Evolutionary conservation across 441 rosid genomes (phyloP), one percentile per base, ranked within the genome.

Genomic region (Gossypium trilobum): DNA sequence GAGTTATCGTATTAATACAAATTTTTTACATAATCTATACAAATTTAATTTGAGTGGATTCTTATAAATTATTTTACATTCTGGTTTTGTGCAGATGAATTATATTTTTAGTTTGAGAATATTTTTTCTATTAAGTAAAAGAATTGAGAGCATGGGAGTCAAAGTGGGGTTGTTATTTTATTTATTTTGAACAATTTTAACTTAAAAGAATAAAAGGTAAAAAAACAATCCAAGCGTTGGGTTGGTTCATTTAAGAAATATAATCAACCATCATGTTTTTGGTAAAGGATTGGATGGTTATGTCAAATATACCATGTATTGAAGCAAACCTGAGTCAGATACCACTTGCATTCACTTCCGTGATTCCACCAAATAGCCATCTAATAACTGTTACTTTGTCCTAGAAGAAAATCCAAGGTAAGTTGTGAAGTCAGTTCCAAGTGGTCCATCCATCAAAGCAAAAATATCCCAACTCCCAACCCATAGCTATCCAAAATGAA

Each of bases 401-500:
- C 48, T 68, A 20, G 39, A 27, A 8, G 7, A 54, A 66, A 57
- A 19, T 59, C 58, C 63, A 70, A 58, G 25, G 22, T 70, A 29
- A 33, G 42, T 39, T 14, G 44, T 57, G 66, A 63, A 20, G 57
- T 73, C 76, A 31, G 62, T 46, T 75, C 60, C 19, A 5, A 33
- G 78, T 71, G 77, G 75, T 70, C 76, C 78, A 70, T 65, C 64
- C 72, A 27, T 33, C 56, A 27, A 23, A 46, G 5, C 2, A 16
- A 59, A 44, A 52, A 16, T 2, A 54, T 39, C 46, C 46, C 20
- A 48, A 65, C 22, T 44, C 55, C 5, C 33, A 22, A 65, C 10
- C 13, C 63, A 65, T 59, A 50, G 72, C 29, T 59, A 63, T 73
- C 71, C 68, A 71, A 14, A 46, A 33, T 39, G 46, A 39, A 39